Evolutionary conservation across 2,329 filamentous ascomycete species (phyloP), one percentile per base, ranked within the genome.

Genomic region (Beauveria sp.): DNA sequence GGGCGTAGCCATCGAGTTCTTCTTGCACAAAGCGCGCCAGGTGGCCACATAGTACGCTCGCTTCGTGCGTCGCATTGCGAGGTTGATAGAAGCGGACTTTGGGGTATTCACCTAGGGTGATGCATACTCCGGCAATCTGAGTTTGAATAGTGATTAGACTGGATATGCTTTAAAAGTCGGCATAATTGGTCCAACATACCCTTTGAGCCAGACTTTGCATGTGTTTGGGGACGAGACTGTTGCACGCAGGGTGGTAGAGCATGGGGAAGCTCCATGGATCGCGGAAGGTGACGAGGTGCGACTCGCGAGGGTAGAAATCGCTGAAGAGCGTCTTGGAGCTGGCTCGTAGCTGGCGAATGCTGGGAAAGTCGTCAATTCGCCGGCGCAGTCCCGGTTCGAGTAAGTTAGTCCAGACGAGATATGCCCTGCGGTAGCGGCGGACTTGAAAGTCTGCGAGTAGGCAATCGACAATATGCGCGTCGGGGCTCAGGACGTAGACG

Each of bases 211-310:
- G 77, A 44, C 84, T 81, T 70, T 92, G 87, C 82, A 99, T 86
- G 71, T 99, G 93, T 60, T 84, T 82, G 54, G 87, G 84, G 46
- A 99, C 88, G 48, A 97, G 77, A 65, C 85, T 82, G 73, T 96
- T 96, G 76, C 94, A 97, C 59, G 83, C 85, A 1, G 93, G 93
- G 71, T 99, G 93, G 76, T 89, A 99, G 62, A 99, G 80, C 56
- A 92, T 83, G 1, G 92, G 92, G 70, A 99, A 99, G 75, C 93
- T 97, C 87, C 89, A 96, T 1, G 94, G 93, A 71, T 99, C 93
- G 70, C 90, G 82, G 69, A 99, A 97, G 0, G 91, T 96, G 67
- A 97, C 80, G 46, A 99, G 78, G 68, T 96, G 90, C 7, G 92
- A 94, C 76, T 99, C 94, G 69, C 91, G 85, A 6, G 94, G 92